Base-by-base conservation (phyloP, 345 rosid species). In the Eucalyptus globulus region DNA sequence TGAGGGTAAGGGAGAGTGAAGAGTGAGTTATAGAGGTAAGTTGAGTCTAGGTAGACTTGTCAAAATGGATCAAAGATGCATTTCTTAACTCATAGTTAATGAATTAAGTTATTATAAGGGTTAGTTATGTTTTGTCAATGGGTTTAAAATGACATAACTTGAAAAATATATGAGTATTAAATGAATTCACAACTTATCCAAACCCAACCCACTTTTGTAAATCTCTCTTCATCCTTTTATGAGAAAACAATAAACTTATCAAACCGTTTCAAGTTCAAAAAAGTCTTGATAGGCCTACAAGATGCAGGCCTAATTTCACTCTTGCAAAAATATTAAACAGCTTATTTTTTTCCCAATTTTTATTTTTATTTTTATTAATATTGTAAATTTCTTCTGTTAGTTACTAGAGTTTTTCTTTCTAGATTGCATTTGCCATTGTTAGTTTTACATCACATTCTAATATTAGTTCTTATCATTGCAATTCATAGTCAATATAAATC, bases 41-140 rank as follows among this genome's bases (percentile, higher is more conserved):
- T 27, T 62, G 69, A 53, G 56, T 62, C 0, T 62, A 62, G 15
- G 9, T 29, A 7, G 31, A 62, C 31, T 6, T 62, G 7, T 62
- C 34, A 29, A 62, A 29, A 27, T 62, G 5, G 0, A 1, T 62
- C 19, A 29, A 29, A 62, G 16, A 62, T n/a, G 16, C 34, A 29
- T 29, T 62, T 62, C 72, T 29, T 29, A 29, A 62, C 5, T 14
- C 9, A 62, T 29, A 62, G 15, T 62, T 0, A 4, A 62, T 62
- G 5, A 6, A 13, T 3, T 13, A 4, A 62, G 31, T 62, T 0
- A 29, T 62, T 62, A 29, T 62, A 62, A 27, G 31, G 34, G 17
- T 62, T 62, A 29, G 19, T 29, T 62, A 6, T 5, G 34, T 62
- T 62, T 14, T 0, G 8, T 29, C 0, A 62, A 62, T 6, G 4